Evolutionary conservation across 805 yeast species (phyloP), one percentile per base, ranked within the genome.

Genomic region (Candida sonorensis): DNA sequence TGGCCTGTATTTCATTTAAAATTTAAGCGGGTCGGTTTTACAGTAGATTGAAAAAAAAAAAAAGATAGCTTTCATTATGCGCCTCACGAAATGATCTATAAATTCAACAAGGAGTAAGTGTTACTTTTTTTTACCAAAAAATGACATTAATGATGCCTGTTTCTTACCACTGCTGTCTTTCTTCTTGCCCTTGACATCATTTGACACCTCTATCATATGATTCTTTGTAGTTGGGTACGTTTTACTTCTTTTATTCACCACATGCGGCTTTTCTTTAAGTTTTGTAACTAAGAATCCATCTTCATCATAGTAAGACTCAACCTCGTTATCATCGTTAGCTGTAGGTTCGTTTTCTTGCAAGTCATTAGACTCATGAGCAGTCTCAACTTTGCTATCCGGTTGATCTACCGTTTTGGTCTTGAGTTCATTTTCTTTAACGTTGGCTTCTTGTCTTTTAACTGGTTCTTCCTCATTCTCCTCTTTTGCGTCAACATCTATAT

Each of bases 61-160:
- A 17, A 8, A 27, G 18, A 15, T 22, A 11, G 6, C 12, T n/a
- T n/a, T n/a, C n/a, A n/a, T n/a, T n/a, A n/a, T n/a, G n/a, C n/a
- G n/a, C n/a, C n/a, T n/a, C n/a, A n/a, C n/a, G n/a, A 22, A 11
- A 22, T 7, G 6, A 10, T 10, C n/a, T 11, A 22, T 11, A 8
- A 11, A 13, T 22, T 10, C 19, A 23, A 25, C 13, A n/a, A n/a
- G n/a, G n/a, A 18, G 13, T 24, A 15, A 25, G 9, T 11, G 7
- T 33, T 34, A 33, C 28, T 37, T 37, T 28, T 46, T 49, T 33
- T 50, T 50, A n/a, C 56, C 55, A 30, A 56, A 56, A 32, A 55
- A 56, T 5, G 53, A 42, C 61, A 56, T 54, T 27, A 56, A 35
- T 4, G 52, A 48, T 4, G 48, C 39, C 35, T 56, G 60, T 27